A percentile compares a stretch with the other conserved stretches of the same genome.
Conservation (phyloP, 805 yeast species). For the Nakazawaea sp. region DNA sequence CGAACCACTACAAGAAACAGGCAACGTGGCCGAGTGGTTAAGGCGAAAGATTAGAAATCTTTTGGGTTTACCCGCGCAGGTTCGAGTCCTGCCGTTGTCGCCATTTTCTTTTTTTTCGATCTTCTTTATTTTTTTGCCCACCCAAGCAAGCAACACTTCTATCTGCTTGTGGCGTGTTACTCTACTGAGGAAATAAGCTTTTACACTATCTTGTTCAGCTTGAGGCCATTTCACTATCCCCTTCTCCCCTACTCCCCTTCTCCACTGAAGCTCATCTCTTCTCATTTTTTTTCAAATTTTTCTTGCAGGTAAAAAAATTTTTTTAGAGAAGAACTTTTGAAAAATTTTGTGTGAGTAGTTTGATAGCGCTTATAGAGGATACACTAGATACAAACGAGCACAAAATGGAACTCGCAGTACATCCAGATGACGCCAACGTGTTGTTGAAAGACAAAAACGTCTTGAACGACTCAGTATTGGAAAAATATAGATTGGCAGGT, state of each 20-base stretch:
- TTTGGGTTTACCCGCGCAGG: slow-evolving; percentile 58
- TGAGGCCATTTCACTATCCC: too few relatives aligned
- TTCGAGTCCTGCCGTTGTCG: slow-evolving; percentile 75
- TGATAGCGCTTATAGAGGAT: neutral
- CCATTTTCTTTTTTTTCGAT: slow-evolving; percentile 23
- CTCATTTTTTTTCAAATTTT: neutral
- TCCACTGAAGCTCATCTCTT: too few relatives aligned
- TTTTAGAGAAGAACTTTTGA: slow-evolving; percentile 7
- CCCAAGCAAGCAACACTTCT: neutral
- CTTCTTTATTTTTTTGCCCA: neutral
- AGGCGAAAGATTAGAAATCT: slow-evolving; percentile 59
- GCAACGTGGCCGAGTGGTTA: slow-evolving; percentile 57
- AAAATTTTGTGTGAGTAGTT: slow-evolving; percentile 3
- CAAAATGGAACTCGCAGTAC: slow-evolving; percentile 67
- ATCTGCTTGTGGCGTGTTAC: neutral
- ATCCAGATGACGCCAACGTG: slow-evolving; percentile 67
- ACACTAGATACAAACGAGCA: neutral
- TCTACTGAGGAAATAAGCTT: too few relatives aligned
- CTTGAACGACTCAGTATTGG: slow-evolving; percentile 53
- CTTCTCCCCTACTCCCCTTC: too few relatives aligned
- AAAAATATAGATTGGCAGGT: slow-evolving; percentile 85
- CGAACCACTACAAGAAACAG: too few relatives aligned
- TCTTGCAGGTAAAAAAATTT: slow-evolving; percentile 1
- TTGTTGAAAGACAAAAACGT: slow-evolving; percentile 68
- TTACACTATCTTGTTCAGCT: too few relatives aligned